Conservation (phyloP, 2,329 filamentous ascomycete genomes). For the Aspergillus versicolor region DNA sequence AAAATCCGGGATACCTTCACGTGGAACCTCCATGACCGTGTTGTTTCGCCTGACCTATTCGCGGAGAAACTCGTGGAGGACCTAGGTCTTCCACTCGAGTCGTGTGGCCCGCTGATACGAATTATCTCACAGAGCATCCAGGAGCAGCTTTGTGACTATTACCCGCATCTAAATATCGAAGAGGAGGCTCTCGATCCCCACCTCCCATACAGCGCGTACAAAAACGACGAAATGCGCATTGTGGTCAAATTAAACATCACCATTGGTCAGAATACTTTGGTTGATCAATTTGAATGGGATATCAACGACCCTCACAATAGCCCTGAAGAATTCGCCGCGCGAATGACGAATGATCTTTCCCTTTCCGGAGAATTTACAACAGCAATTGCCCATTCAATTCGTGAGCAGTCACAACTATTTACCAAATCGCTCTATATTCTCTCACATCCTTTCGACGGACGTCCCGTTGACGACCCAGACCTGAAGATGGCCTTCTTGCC, state of each 20-base stretch:
- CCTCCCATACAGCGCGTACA: constrained; percentile 88
- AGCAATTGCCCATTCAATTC: constrained; percentile 95
- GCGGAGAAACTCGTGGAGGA: constrained; percentile 90
- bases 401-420: constrained; percentile 93
- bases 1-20: constrained; percentile 96
- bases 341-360: constrained; percentile 86
- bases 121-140: constrained; percentile 70
- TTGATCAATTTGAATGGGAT: constrained; percentile 99
- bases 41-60: constrained; percentile 77
- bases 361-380: constrained; percentile 95
- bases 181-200: constrained; percentile 89
- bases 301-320: constrained; percentile 94
- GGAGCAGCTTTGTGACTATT: constrained; percentile 90
- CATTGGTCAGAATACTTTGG: constrained; percentile 87
- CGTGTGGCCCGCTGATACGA: constrained; percentile 55
- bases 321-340: constrained; percentile 87
- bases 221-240: constrained; percentile 98
- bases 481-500: constrained; percentile 81
- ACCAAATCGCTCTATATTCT: constrained; percentile 90
- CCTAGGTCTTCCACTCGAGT: constrained; percentile 69
- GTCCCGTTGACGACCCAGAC: constrained; percentile 89
- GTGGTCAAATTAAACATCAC: constrained; percentile 96
- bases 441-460: constrained; percentile 91
- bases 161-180: constrained; percentile 84
- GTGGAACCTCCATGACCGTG: constrained; percentile 93